Evolutionary conservation across 805 yeast genomes (phyloP), one percentile per base, ranked within the genome.

Genomic region (Candida palmyrensis): DNA sequence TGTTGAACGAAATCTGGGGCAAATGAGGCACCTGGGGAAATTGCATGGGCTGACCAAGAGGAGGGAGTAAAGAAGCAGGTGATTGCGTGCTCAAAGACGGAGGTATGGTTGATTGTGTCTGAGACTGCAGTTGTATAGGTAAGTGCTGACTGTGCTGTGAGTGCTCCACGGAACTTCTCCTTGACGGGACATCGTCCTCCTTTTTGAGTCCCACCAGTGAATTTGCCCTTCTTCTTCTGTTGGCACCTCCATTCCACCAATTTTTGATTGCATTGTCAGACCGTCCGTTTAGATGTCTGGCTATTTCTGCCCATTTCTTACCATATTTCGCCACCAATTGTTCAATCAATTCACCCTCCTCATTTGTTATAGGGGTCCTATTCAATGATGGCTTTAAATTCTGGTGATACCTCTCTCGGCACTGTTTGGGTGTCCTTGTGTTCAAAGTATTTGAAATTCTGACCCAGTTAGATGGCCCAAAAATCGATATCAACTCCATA

Each of bases 221-320:
- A 15, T 49, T 48, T 6, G 66, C 65, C 42, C 87, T 63, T 48
- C 92, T 72, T 40, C 95, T 66, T 39, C 94, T 68, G 53, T 84
- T 86, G 10, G 94, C 90, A 6, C 95, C 94, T 3, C 96, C 95
- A 51, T 86, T 86, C 96, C 96, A 87, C 96, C 96, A 88, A 59
- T 88, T 88, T 53, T 86, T 86, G 47, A 86, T 85, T 14, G 95
- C 88, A 55, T 86, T 87, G 56, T 87, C 96, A n/a, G 82, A 73
- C 33, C 96, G 66, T 2, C 96, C 95, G 41, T 83, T 81, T 37
- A 87, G 62, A 56, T 86, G 94, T 33, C 95, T 72, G 12, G 95
- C 86, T 29, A 87, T 88, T 50, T 85, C 95, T 0, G 96, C 96
- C 96, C 96, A 87, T 47, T 84, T 73, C 55, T 87, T 86, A 29